Evolutionary conservation across 2,329 filamentous ascomycete genomes (phyloP).

Genomic region (Colletotrichum cordylinicola): DNA sequence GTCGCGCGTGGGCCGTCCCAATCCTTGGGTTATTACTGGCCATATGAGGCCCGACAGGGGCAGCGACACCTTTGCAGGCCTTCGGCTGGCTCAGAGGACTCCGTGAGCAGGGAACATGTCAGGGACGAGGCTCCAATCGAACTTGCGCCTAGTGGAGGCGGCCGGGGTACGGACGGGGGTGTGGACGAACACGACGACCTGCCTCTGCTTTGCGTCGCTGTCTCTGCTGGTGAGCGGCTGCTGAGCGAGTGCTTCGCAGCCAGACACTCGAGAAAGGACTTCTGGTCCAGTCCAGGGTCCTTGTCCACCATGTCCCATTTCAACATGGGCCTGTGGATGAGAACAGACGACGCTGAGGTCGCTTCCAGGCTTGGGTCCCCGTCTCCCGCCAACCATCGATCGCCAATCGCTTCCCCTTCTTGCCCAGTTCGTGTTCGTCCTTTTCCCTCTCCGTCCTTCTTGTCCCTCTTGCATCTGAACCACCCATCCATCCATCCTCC

Average conservation of each 20-base stretch:
- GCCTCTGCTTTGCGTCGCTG: not conserved
- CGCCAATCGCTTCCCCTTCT: conserved; percentile 23
- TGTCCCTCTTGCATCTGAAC: conserved; percentile 5
- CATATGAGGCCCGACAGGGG: conserved; percentile 8
- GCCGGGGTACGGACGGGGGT: not conserved
- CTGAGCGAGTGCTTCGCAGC: not conserved
- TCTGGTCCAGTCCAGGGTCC: conserved; percentile 10
- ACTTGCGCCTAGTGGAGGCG: conserved; percentile 15
- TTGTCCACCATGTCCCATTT: not conserved
- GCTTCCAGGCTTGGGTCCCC: conserved; percentile 21
- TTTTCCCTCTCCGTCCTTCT: conserved; percentile 17
- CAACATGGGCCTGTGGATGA: conserved; percentile 9
- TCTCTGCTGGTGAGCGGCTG: not conserved
- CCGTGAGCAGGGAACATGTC: conserved; percentile 11
- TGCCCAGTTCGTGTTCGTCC: conserved; percentile 18
- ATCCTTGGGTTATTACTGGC: conserved; percentile 18
- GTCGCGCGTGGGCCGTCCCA: conserved; percentile 7
- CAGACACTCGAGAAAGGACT: not conserved
- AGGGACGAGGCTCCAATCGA: conserved; percentile 19
- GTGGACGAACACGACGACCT: not conserved
- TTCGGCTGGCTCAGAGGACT: conserved; percentile 13
- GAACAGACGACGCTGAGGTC: conserved; percentile 21
- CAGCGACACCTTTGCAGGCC: not conserved
- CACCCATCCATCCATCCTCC: conserved; percentile 3
- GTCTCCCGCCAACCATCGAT: conserved; percentile 23